Evolutionary conservation across 352 stramenopile genomes (phyloP).

Genomic region (Phytophthora sansomeana): DNA sequence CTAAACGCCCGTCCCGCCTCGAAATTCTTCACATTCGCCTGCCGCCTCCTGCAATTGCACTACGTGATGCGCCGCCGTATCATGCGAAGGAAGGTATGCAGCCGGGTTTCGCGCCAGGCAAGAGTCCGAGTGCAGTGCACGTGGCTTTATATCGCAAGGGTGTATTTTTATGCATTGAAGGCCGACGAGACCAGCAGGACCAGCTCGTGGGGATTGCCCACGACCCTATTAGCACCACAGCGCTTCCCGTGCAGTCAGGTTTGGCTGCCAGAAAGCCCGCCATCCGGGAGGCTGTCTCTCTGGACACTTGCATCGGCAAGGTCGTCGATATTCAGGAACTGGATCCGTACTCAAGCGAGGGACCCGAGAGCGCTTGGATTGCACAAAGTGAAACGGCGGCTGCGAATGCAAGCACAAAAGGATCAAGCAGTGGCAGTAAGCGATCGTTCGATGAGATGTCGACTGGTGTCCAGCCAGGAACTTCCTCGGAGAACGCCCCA

Average conservation of each 20-base stretch:
- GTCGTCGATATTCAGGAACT: slow-evolving; percentile 86
- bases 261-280: slow-evolving; percentile 66
- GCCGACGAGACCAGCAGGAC: slow-evolving; percentile 80
- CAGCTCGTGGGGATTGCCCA: slow-evolving; percentile 78
- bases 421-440: slow-evolving; percentile 48
- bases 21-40: slow-evolving; percentile 87
- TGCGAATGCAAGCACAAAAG: slow-evolving; percentile 25
- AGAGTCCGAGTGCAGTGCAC: slow-evolving; percentile 82
- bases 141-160: slow-evolving; percentile 81
- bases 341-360: slow-evolving; percentile 46
- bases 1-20: slow-evolving; percentile 71
- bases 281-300: slow-evolving; percentile 78
- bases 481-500: slow-evolving; percentile 24
- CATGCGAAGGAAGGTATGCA: slow-evolving; percentile 90
- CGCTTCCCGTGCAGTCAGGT: slow-evolving; percentile 54
- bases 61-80: slow-evolving; percentile 82
- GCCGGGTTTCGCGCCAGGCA: slow-evolving; percentile 79
- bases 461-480: slow-evolving; percentile 34
- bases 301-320: slow-evolving; percentile 84
- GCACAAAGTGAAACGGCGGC: slow-evolving; percentile 11
- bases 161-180: slow-evolving; percentile 83
- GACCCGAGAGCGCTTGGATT: slow-evolving; percentile 31
- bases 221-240: slow-evolving; percentile 76
- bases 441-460: slow-evolving; percentile 85
- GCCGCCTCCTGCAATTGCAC: slow-evolving; percentile 70